Conservation (phyloP, 1,139 yeast genomes). For the Ashbya aceris region DNA sequence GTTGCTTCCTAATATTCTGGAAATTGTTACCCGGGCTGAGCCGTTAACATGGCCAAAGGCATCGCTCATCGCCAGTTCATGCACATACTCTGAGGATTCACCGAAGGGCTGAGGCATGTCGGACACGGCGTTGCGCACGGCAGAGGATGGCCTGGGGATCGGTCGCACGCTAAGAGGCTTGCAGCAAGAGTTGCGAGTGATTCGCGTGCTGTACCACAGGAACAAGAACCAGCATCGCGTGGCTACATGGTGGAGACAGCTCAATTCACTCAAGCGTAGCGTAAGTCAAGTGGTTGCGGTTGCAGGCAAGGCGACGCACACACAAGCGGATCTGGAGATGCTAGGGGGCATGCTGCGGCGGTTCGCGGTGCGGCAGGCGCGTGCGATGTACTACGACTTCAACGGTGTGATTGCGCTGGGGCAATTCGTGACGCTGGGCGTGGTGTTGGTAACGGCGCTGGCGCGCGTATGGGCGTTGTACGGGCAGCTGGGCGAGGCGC, state of each 20-base stretch:
- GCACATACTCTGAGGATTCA: no score
- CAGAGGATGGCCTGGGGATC: no score
- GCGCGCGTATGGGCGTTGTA: constrained; percentile 38
- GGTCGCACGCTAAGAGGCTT: constrained; percentile 10
- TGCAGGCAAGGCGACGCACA: constrained; percentile 13
- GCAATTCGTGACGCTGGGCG: constrained; percentile 68
- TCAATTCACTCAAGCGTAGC: constrained; percentile 55
- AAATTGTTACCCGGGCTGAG: not conserved
- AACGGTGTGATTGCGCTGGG: constrained; percentile 65
- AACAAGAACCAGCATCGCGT: constrained; percentile 71
- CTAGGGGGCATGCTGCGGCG: constrained; percentile 13
- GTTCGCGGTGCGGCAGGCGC: constrained; percentile 13
- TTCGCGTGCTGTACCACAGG: constrained; percentile 59
- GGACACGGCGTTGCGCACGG: no score
- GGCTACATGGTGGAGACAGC: constrained; percentile 66
- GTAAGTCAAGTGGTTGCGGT: constrained; percentile 35
- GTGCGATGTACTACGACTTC: constrained; percentile 42
- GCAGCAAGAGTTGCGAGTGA: constrained; percentile 44
- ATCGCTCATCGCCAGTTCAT: no score
- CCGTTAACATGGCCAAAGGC: not conserved
- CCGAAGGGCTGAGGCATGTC: no score
- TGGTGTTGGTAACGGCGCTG: constrained; percentile 52
- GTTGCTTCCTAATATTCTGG: not conserved
- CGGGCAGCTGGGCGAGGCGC: constrained; percentile 5
- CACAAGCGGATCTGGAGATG: constrained; percentile 9